A percentile compares a stretch with the other conserved stretches of the same genome.
phyloP scores from a whole-genome alignment of 148 eudicot genomes.

The Silene conica region DNA sequence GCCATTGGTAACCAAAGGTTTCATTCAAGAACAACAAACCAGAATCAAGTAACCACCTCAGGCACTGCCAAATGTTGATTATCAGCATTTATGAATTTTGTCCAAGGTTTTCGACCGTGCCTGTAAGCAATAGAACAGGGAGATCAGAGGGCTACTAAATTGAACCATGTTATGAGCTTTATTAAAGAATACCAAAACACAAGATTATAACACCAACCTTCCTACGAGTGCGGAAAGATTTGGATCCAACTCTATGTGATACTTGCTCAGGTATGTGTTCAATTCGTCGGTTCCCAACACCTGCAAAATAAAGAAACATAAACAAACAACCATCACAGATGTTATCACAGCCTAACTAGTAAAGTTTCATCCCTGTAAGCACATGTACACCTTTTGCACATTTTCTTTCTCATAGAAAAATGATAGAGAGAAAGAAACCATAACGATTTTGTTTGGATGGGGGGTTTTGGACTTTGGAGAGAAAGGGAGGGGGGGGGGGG shows the following conservation, averaged over 20 bases:
- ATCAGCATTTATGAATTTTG: conserved; percentile 72
- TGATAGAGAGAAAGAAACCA: too few relatives aligned
- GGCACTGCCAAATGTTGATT: conserved; percentile 91
- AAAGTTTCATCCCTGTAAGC: too few relatives aligned
- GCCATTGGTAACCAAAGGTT: not conserved
- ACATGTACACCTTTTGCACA: too few relatives aligned
- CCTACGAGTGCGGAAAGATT: conserved; percentile 84
- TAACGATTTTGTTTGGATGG: too few relatives aligned
- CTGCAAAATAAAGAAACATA: conserved; percentile 26
- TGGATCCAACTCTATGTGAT: conserved; percentile 77
- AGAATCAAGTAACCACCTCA: conserved; percentile 44
- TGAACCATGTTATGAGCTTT: not conserved
- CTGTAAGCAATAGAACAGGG: conserved; percentile 33
- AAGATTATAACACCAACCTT: conserved; percentile 37
- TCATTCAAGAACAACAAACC: not conserved
- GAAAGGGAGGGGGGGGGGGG: too few relatives aligned
- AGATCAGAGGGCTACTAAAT: not conserved
- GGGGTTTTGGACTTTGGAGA: too few relatives aligned
- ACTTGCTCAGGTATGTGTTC: conserved; percentile 68
- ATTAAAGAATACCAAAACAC: not conserved
- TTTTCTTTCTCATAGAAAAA: too few relatives aligned
- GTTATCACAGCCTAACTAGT: conserved; percentile 5
- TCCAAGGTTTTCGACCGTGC: conserved; percentile 85
- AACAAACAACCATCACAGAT: not conserved
- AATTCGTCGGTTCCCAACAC: conserved; percentile 88